Evolutionary conservation across 139 green algal species (phyloP), one percentile per base, ranked within the genome.

Genomic region (Ulvella scutata): DNA sequence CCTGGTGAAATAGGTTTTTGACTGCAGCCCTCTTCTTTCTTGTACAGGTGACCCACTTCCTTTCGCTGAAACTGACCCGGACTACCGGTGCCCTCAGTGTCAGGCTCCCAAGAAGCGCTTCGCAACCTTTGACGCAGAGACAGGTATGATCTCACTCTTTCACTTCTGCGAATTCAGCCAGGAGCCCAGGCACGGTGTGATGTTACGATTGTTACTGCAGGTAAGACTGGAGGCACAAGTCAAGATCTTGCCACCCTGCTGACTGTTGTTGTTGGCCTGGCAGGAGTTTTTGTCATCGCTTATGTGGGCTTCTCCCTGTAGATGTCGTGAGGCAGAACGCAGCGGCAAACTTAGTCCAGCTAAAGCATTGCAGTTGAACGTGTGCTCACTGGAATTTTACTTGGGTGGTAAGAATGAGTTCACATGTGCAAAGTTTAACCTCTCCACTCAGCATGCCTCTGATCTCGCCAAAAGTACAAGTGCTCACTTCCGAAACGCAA

Each of bases 101-200:
- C 88, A 92, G 59, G 94, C 94, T 0, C 91, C 92, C 77, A 95
- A 92, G 83, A 89, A 87, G 72, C 91, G 94, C 76, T 98, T 99
- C 78, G 89, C 92, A 3, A 37, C 67, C 1, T 99, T 96, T 75
- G 90, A 99, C 74, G 74, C 84, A 1, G 81, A 92, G 7, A 95
- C 85, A 17, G 94, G 88, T 74, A 89, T 59, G 38, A 80, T 23
- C 80, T 77, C 77, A 84, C 74, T 75, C 80, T 31, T 21, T 39
- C 4, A 37, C 29, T 21, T 35, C 21, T 74, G 62, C n/a, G n/a
- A n/a, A n/a, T 74, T 21, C 21, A 39, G n/a, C 4, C 62, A 28
- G 29, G 33, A 37, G 9, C 7, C 9, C 17, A 21, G 10, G 10
- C 34, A 26, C 17, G 20, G 31, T 60, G 17, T 39, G 39, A 6